Conservation (phyloP, 345 rosid genomes). For the Eucalyptus globulus region DNA sequence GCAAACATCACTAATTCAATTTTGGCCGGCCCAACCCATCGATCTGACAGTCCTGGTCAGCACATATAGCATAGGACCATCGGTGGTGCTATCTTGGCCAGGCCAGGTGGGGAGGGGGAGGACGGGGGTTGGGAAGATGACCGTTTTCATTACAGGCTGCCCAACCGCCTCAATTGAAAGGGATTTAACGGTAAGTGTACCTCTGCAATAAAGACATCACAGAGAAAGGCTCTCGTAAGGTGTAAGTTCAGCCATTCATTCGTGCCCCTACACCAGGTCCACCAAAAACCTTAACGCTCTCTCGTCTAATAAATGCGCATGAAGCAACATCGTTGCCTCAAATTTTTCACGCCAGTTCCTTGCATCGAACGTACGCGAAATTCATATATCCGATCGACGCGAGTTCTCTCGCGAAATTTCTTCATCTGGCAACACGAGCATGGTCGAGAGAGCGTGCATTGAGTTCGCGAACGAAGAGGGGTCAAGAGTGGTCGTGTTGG, state of each 20-base stretch:
- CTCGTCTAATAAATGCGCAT: not conserved
- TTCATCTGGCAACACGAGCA: not conserved
- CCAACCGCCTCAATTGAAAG: not conserved
- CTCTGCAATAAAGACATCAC: not conserved
- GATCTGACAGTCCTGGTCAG: not conserved
- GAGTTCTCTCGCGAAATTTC: not conserved
- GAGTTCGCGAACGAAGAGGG: too few species aligned
- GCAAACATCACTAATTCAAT: not conserved
- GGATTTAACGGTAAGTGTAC: not conserved
- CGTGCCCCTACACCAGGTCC: not conserved
- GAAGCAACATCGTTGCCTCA: not conserved
- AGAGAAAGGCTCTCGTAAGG: not conserved
- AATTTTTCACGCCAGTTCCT: not conserved
- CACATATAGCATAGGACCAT: not conserved
- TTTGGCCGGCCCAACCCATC: not conserved
- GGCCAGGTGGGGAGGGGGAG: not conserved
- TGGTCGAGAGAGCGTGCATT: not conserved
- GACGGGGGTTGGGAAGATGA: not conserved
- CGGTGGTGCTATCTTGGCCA: not conserved
- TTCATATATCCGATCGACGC: not conserved
- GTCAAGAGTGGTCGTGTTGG: too few species aligned
- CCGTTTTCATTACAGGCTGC: not conserved
- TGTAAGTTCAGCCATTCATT: not conserved
- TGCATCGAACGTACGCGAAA: not conserved
- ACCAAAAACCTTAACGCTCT: not conserved